Base-by-base conservation (phyloP, 306 rosid genomes). In the Medicago arabica region DNA sequence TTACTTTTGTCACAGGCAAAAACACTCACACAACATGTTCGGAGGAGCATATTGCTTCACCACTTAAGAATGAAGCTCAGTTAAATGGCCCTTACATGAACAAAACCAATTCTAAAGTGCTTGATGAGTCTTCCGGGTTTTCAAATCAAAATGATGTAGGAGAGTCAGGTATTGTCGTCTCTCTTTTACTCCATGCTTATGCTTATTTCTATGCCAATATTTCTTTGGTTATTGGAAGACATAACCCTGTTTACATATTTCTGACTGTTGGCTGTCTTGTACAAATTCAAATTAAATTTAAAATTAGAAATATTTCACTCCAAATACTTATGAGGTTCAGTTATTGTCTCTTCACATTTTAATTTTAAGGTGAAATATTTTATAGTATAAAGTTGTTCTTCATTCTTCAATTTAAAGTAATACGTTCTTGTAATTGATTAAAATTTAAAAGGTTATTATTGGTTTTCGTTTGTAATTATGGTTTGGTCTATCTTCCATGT, bases 111-210 rank as follows among this genome's bases (percentile, higher is more conserved):
- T 50, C 87, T 84, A 79, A 85, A 21, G 84, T 80, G 41, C 85
- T 64, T 13, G 91, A 91, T 31, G 89, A 88, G 66, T 90, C 91
- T 80, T 90, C 92, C 1, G 92, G 88, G 70, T 87, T 87, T 84
- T 75, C 85, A 50, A 78, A 84, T 74, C 82, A 86, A 71, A 79
- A 78, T 83, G 85, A 70, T 64, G 80, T 19, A 18, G 78, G 71
- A 78, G 89, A 88, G 78, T 78, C 96, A 85, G 96, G 98, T 92
- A 86, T n/a, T n/a, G n/a, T n/a, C n/a, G n/a, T n/a, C n/a, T n/a
- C n/a, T 63, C 38, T 25, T 71, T 46, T 40, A 63, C 39, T 34
- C 64, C 28, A 50, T 46, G 28, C 78, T 21, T 17, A 31, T 31
- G 39, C 82, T 39, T 41, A 28, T 54, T 54, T 18, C 55, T 9